Evolutionary conservation across 2,329 filamentous ascomycete species (phyloP).

Genomic region (Paraconiothyrium brasiliense): DNA sequence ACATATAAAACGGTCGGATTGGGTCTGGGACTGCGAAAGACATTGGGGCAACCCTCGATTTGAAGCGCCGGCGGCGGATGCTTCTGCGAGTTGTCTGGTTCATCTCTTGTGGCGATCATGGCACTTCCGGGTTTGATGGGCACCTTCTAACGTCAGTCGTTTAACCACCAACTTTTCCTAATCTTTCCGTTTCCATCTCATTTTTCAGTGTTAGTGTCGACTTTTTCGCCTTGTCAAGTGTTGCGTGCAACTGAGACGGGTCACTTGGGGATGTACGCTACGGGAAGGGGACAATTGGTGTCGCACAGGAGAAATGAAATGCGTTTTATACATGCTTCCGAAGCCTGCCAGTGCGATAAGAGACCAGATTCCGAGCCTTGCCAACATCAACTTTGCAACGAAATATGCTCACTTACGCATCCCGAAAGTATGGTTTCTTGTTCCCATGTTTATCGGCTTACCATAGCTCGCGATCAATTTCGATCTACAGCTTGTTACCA

Average conservation of each 20-base stretch:
- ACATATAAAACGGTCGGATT: constrained; percentile 15
- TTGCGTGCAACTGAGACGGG: constrained; percentile 5
- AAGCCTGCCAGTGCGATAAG: no score
- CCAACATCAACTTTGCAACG: no score
- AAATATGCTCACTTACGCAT: no score
- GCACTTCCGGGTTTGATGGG: constrained; percentile 4
- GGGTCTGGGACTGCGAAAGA: constrained; percentile 1
- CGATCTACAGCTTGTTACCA: no score
- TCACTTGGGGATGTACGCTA: constrained; percentile 6
- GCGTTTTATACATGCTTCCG: constrained; percentile 8
- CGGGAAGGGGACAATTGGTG: background rate
- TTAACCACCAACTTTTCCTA: constrained; percentile 10
- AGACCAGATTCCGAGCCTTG: no score
- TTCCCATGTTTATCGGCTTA: no score
- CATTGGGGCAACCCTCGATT: constrained; percentile 7
- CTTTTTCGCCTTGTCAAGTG: background rate
- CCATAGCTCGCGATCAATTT: no score
- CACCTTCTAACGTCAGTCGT: constrained; percentile 15
- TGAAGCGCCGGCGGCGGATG: constrained; percentile 10
- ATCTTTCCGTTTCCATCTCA: background rate
- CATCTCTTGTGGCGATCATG: constrained; percentile 11
- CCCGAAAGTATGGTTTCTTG: no score
- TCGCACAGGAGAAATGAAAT: constrained; percentile 5
- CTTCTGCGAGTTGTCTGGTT: constrained; percentile 7
- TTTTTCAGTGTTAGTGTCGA: constrained; percentile 6